These are phyloP conservation scores for Teunomyces pallodes DNA, from an alignment of 805 yeast species.

Conservation along the genomic window DNA sequence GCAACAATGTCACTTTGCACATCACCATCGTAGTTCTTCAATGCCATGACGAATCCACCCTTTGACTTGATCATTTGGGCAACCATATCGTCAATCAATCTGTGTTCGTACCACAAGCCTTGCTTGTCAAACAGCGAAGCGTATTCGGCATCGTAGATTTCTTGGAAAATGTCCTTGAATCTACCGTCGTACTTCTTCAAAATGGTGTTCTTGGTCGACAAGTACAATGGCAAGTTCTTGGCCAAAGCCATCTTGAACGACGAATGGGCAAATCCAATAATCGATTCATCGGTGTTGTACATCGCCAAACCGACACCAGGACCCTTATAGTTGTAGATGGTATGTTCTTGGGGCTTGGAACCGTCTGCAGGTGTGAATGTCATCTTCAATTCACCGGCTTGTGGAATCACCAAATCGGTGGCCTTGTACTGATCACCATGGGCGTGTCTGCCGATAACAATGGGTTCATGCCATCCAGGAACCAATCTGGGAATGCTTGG, in stretches of 20 bases:
- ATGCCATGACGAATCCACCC: slow-evolving; percentile 93
- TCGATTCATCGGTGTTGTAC: slow-evolving; percentile 95
- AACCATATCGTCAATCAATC: slow-evolving; percentile 97
- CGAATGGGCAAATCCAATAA: slow-evolving; percentile 86
- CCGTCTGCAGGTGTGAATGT: slow-evolving; percentile 74
- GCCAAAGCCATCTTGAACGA: slow-evolving; percentile 85
- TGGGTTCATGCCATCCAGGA: slow-evolving; percentile 92
- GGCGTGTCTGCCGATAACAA: slow-evolving; percentile 96
- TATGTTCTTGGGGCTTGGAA: slow-evolving; percentile 48
- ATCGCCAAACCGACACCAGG: slow-evolving; percentile 86
- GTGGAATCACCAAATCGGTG: slow-evolving; percentile 76
- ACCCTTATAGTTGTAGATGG: slow-evolving; percentile 66
- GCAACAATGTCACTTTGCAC: slow-evolving; percentile 96
- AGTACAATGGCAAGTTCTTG: slow-evolving; percentile 74
- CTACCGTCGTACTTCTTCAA: slow-evolving; percentile 92
- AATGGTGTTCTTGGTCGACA: slow-evolving; percentile 93
- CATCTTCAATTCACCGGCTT: slow-evolving; percentile 75
- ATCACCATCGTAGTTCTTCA: slow-evolving; percentile 98
- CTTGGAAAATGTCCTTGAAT: slow-evolving; percentile 91
- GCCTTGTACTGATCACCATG: slow-evolving; percentile 97
- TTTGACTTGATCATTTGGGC: slow-evolving; percentile 96
- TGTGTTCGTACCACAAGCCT: slow-evolving; percentile 96
- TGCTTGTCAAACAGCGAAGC: slow-evolving; percentile 65
- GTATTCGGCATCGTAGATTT: slow-evolving; percentile 68
- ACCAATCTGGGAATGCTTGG: slow-evolving; percentile 84